Conservation (phyloP, 441 rosid genomes). For the Arabidopsis hybrid region DNA sequence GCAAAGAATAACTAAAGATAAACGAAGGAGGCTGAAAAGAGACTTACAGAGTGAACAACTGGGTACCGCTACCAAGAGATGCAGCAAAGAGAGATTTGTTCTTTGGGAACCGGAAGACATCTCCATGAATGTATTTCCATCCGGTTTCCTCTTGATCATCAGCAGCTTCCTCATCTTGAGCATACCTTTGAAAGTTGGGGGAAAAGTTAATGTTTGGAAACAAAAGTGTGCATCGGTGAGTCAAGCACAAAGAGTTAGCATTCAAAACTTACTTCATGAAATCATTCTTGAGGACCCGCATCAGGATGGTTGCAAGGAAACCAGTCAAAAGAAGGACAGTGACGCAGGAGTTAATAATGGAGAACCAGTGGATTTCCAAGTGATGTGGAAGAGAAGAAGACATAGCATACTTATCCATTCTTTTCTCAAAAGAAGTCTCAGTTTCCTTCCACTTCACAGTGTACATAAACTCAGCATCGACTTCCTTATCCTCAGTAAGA, state of each 20-base stretch:
- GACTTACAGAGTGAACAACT: slow-evolving; percentile 72
- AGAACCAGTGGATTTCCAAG: slow-evolving; percentile 90
- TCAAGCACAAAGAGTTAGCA: neutral
- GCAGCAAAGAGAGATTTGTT: slow-evolving; percentile 79
- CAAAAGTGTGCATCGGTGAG: neutral
- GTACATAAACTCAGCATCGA: slow-evolving; percentile 73
- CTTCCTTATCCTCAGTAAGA: slow-evolving; percentile 75
- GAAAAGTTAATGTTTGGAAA: neutral
- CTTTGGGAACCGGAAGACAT: slow-evolving; percentile 80
- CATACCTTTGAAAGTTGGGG: slow-evolving; percentile 53
- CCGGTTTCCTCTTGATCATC: slow-evolving; percentile 96
- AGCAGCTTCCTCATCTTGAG: slow-evolving; percentile 88
- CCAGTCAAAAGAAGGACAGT: slow-evolving; percentile 88
- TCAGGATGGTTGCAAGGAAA: slow-evolving; percentile 86
- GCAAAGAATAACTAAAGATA: slow-evolving; percentile 1
- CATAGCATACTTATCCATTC: slow-evolving; percentile 85
- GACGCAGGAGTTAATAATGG: slow-evolving; percentile 81
- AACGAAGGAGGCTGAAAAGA: slow-evolving; percentile 1
- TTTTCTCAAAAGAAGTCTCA: slow-evolving; percentile 69
- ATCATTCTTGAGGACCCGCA: slow-evolving; percentile 90
- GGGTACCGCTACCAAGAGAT: slow-evolving; percentile 75
- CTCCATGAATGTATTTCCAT: slow-evolving; percentile 92
- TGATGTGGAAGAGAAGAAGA: slow-evolving; percentile 86
- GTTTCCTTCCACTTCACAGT: slow-evolving; percentile 92
- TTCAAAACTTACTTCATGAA: slow-evolving; percentile 71